Evolutionary conservation across 345 rosid genomes (phyloP), one percentile per base, ranked within the genome.

Genomic region (Euphorbia lathyris): DNA sequence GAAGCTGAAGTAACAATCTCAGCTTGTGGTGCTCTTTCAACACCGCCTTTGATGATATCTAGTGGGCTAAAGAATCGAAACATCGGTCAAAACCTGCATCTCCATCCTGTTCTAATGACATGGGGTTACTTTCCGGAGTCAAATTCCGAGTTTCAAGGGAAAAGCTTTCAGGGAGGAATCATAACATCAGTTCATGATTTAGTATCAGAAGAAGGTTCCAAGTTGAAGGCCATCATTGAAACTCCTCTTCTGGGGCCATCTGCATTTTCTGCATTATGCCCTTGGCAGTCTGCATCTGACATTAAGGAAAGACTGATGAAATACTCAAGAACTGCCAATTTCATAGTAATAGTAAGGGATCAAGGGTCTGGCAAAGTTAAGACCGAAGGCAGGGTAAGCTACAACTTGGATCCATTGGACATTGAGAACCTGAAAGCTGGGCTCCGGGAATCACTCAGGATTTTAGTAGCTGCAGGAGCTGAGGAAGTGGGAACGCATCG

Each of bases 91-190:
- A 86, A 92, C 79, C 99, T 92, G 70, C 97, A 79, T 71, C 79
- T 92, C 65, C 99, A 95, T 63, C 97, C 99, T 5, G 96, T 87
- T 51, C 34, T 79, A 52, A 85, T 90, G 96, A 74, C 86, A 0
- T 92, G 99, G 99, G 99, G 97, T 23, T 90, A 92, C 84, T 95
- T 95, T 77, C 97, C 97, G 0, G 88, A 87, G 3, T 84, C 89
- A 36, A 72, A 77, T 79, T 58, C 82, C 12, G 77, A 72, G 58
- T 66, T 85, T 73, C 79, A 78, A 20, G 96, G 86, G 17, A 85
- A 81, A 72, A 53, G 73, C n/a, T 80, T 74, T 16, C 88, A 85
- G 47, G 94, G 94, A 25, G 91, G 91, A 66, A 89, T 89, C 27
- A 85, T 89, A 51, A 85, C 94, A 5, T 76, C 88, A 0, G 68